Conservation (phyloP, 257 asterid species). For the Solanum ahanhuiri region DNA sequence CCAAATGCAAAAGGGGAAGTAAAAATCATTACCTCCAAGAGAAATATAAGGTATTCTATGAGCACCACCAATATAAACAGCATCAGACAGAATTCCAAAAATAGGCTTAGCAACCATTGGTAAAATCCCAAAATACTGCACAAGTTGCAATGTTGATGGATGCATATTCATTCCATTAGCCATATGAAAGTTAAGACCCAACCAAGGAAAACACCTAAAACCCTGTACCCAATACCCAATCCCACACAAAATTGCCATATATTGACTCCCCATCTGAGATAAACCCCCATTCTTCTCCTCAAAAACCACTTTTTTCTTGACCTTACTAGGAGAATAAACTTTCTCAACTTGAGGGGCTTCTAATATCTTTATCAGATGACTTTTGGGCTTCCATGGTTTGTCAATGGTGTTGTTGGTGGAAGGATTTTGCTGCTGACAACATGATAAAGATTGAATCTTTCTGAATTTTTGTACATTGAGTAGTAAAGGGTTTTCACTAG, state of each 20-base stretch:
- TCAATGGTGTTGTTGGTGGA: conserved; percentile 11
- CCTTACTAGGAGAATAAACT: neutral
- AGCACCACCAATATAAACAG: conserved; percentile 68
- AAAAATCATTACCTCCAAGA: conserved; percentile 51
- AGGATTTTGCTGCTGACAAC: conserved; percentile 18
- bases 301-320: conserved; percentile 9
- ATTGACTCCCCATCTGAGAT: conserved; percentile 28
- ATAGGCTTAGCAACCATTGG: conserved; percentile 93
- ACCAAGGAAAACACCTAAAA: conserved; percentile 88
- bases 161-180: conserved; percentile 48
- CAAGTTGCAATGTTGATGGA: conserved; percentile 71
- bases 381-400: conserved; percentile 16
- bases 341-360: conserved; percentile 20
- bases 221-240: conserved; percentile 87
- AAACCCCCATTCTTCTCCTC: conserved; percentile 17
- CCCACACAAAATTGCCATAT: conserved; percentile 62
- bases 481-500: conserved; percentile 11
- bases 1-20: neutral
- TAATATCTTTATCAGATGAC: conserved; percentile 6
- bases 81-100: conserved; percentile 80
- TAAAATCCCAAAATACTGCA: conserved; percentile 55
- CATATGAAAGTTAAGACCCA: conserved; percentile 78
- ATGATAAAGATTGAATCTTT: conserved; percentile 7
- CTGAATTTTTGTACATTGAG: conserved; percentile 5
- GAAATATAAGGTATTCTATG: conserved; percentile 77